These are phyloP conservation scores for Lolium multiflorum DNA, from an alignment of 176 grass and related monocot species.

Conservation along the genomic window DNA sequence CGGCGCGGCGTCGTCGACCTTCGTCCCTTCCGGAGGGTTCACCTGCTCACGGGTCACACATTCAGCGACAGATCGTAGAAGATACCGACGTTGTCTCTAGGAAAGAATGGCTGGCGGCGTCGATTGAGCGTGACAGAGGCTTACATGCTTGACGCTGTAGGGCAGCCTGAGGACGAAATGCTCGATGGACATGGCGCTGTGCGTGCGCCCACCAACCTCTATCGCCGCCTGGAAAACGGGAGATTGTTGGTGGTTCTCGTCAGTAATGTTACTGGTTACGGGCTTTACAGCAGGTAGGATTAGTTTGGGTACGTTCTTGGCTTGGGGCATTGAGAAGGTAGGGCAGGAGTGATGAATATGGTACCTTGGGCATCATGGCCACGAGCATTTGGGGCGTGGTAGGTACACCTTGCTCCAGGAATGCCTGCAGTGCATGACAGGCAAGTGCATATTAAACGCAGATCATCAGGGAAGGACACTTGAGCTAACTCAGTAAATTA, in stretches of 20 bases:
- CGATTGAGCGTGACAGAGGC: not conserved
- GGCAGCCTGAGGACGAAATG: conserved; percentile 91
- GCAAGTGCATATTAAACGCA: not conserved
- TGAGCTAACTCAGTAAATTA: not conserved
- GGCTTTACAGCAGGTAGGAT: not conserved
- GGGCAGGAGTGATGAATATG: not conserved
- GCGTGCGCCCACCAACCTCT: conserved; percentile 75
- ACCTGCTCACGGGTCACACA: conserved; percentile 47
- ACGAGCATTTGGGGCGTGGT: conserved; percentile 77
- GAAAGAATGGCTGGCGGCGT: not conserved
- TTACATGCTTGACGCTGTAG: conserved; percentile 81
- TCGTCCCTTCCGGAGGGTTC: conserved; percentile 44
- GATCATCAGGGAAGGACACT: not conserved
- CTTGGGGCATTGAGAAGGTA: not conserved
- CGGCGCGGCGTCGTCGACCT: conserved; percentile 36
- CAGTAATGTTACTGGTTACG: not conserved
- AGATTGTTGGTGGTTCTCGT: not conserved
- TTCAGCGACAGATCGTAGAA: not conserved
- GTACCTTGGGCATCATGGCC: conserved; percentile 92
- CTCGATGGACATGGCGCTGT: conserved; percentile 96
- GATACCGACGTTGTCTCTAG: not conserved
- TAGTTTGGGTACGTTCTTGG: not conserved
- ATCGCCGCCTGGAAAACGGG: conserved; percentile 61
- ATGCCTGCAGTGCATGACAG: conserved; percentile 64
- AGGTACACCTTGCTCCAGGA: conserved; percentile 95